These are phyloP conservation scores for Penicillium tannophilum DNA, from an alignment of 495 filamentous ascomycete genomes.

Conservation along the genomic window DNA sequence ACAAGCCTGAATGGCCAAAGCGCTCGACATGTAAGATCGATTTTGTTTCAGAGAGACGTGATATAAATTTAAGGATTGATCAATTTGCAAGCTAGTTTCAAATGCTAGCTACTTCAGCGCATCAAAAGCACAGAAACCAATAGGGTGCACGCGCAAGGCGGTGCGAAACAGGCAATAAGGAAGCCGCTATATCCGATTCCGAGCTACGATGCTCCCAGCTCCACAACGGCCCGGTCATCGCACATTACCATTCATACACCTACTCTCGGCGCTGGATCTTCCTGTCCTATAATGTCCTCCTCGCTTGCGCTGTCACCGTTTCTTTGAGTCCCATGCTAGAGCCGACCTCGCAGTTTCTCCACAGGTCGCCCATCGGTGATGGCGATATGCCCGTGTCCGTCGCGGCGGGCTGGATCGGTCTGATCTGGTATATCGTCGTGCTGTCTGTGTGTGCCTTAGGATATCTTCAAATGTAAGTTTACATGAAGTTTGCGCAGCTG, in stretches of 20 bases:
- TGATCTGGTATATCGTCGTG: constrained; percentile 63
- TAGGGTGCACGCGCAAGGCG: neutral
- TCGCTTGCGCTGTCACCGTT: constrained; percentile 13
- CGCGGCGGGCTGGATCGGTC: constrained; percentile 49
- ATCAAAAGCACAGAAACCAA: neutral
- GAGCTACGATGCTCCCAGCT: neutral
- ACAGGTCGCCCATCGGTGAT: constrained; percentile 34
- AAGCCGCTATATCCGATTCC: constrained; percentile 9
- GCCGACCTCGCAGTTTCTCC: constrained; percentile 31
- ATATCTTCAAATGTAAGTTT: constrained; percentile 59
- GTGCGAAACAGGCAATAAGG: neutral
- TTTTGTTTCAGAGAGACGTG: neutral
- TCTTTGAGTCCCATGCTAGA: constrained; percentile 38
- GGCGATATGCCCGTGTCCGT: constrained; percentile 38
- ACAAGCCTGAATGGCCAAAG: neutral
- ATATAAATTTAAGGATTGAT: neutral
- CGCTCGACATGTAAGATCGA: neutral
- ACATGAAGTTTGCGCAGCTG: neutral
- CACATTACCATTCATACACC: constrained; percentile 9
- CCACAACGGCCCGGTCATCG: constrained; percentile 1
- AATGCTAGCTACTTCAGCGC: neutral
- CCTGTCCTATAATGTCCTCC: constrained; percentile 31
- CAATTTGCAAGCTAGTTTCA: neutral
- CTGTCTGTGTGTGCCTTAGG: constrained; percentile 59
- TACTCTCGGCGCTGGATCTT: constrained; percentile 5